Conservation (phyloP, 495 filamentous ascomycete genomes). For the Eremomyces bilateralis region DNA sequence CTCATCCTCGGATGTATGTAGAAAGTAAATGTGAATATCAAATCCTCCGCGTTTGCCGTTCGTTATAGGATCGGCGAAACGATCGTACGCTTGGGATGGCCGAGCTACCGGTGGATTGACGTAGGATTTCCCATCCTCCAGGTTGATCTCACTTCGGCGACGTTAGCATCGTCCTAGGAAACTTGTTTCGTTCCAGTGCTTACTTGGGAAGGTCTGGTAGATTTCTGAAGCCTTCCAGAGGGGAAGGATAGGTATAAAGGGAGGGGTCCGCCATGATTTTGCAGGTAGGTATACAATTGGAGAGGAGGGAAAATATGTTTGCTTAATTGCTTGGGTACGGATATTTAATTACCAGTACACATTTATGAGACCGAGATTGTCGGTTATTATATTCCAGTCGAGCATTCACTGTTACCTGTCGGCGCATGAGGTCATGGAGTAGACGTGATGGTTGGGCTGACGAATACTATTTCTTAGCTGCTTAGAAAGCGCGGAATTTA, state of each 20-base stretch:
- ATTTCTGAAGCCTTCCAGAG: slow-evolving; percentile 11
- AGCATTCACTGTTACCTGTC: too few species aligned
- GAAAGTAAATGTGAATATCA: slow-evolving; percentile 62
- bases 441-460: too few species aligned
- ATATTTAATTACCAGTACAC: too few species aligned
- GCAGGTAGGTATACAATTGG: too few species aligned
- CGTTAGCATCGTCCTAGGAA: background rate
- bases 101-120: slow-evolving; percentile 15
- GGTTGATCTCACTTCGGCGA: slow-evolving; percentile 12
- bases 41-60: slow-evolving; percentile 26
- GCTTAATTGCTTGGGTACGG: too few species aligned
- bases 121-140: slow-evolving; percentile 19
- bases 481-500: too few species aligned
- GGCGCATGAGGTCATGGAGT: too few species aligned
- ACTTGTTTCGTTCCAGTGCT: slow-evolving; percentile 1
- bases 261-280: slow-evolving; percentile 14
- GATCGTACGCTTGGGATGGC: slow-evolving; percentile 13
- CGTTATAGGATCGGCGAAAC: slow-evolving; percentile 15
- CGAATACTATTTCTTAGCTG: too few species aligned
- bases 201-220: slow-evolving; percentile 11
- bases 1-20: slow-evolving; percentile 37
- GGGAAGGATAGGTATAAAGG: slow-evolving; percentile 11
- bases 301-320: too few species aligned
- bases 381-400: too few species aligned
- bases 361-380: too few species aligned